These are phyloP conservation scores for Cotoneaster glaucophyllus DNA, from an alignment of 306 rosid genomes.

Conservation along the genomic window DNA sequence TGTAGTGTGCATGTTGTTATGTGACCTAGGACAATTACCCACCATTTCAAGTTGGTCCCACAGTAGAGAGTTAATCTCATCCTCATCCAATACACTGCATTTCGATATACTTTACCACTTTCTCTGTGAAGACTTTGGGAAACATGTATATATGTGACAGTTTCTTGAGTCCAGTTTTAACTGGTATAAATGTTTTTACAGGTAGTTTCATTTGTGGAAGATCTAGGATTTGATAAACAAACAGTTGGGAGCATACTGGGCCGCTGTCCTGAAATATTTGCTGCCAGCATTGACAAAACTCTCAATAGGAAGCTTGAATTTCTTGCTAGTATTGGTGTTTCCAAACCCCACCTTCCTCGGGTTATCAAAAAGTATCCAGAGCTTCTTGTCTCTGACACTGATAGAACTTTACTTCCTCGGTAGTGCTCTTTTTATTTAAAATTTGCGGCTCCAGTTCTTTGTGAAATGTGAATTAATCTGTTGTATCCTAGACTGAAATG, in stretches of 20 bases:
- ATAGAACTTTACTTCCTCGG: constrained; percentile 64
- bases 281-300: constrained; percentile 57
- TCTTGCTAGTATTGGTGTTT: constrained; percentile 53
- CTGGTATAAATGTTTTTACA: constrained; percentile 24
- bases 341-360: constrained; percentile 42
- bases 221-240: constrained; percentile 58
- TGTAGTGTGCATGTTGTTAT: background rate
- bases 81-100: background rate
- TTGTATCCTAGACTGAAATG: background rate
- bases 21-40: background rate
- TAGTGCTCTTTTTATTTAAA: constrained; percentile 19
- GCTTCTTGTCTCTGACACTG: constrained; percentile 65
- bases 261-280: constrained; percentile 84
- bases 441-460: background rate
- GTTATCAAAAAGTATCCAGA: constrained; percentile 82
- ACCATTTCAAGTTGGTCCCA: background rate
- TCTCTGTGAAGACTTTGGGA: background rate
- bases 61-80: background rate
- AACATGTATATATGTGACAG: background rate
- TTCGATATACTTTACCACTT: background rate
- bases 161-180: background rate
- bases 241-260: constrained; percentile 46
- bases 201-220: constrained; percentile 68
- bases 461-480: background rate
- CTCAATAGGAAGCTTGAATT: constrained; percentile 62